phyloP scores from a whole-genome alignment of 2,329 filamentous ascomycete species.

The Hymenoscyphus fraxineus region DNA sequence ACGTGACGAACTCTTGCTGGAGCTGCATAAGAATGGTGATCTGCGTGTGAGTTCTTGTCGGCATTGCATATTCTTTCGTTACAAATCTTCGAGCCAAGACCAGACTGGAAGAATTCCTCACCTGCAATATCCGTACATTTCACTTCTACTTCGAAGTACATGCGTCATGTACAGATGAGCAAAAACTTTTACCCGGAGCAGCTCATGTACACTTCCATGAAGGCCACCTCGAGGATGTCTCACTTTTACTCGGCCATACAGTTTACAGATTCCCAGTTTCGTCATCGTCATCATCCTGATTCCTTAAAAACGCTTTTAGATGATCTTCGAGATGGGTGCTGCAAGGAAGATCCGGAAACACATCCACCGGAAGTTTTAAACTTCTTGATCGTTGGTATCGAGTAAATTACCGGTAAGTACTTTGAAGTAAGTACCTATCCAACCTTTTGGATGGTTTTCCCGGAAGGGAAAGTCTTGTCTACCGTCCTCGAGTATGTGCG shows the following conservation, averaged over 20 bases:
- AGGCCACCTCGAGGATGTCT: background rate
- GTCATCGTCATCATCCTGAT: background rate
- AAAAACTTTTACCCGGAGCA: background rate
- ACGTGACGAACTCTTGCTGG: background rate
- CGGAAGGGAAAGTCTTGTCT: background rate
- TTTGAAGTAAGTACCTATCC: no score
- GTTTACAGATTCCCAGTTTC: background rate
- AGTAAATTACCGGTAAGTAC: no score
- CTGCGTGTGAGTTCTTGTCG: background rate
- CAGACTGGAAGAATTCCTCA: background rate
- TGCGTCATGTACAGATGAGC: background rate
- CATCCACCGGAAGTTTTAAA: background rate
- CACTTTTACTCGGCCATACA: background rate
- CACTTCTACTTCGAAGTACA: background rate
- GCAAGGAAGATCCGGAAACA: background rate
- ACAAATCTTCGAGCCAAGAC: background rate
- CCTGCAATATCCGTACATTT: background rate
- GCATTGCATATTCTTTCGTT: background rate
- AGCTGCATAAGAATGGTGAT: background rate
- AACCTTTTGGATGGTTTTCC: background rate
- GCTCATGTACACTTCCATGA: background rate
- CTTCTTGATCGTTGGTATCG: background rate
- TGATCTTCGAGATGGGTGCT: background rate
- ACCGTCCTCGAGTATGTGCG: background rate
- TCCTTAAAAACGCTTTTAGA: background rate